Evolutionary conservation across 108 stramenopile genomes (phyloP).

Genomic region (Cylindrotheca closterium): DNA sequence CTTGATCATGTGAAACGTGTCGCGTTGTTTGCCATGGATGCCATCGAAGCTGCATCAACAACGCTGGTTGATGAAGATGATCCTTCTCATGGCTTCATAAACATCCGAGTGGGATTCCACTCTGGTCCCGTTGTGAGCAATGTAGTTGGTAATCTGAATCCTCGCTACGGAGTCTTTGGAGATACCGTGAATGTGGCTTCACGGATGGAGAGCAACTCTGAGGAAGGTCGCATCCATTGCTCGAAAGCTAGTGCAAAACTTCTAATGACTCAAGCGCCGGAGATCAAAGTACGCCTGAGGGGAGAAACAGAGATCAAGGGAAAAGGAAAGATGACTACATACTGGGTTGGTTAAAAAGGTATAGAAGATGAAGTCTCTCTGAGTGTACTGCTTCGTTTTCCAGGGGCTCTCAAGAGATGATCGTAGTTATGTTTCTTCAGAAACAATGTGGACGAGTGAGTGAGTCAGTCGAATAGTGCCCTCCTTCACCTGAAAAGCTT

Average conservation of each 20-base stretch:
- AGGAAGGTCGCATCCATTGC: constrained; percentile 39
- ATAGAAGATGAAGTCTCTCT: too few relatives aligned
- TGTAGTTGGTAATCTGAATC: constrained; percentile 53
- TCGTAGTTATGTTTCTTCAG: too few relatives aligned
- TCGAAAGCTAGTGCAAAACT: constrained; percentile 39
- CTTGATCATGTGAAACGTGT: constrained; percentile 60
- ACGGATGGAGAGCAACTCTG: constrained; percentile 52
- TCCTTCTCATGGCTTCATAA: constrained; percentile 29
- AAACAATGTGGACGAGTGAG: too few relatives aligned
- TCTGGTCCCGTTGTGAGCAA: constrained; percentile 51
- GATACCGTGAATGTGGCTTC: constrained; percentile 58
- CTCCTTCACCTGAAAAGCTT: too few relatives aligned
- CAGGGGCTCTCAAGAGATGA: too few relatives aligned
- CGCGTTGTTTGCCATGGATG: constrained; percentile 50
- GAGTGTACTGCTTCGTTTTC: too few relatives aligned
- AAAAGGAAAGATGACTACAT: constrained; percentile 41
- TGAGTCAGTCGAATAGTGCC: too few relatives aligned
- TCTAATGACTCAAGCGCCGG: constrained; percentile 42
- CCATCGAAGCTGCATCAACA: constrained; percentile 36
- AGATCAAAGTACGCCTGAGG: constrained; percentile 26
- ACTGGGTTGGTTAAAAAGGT: too few relatives aligned
- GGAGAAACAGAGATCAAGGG: constrained; percentile 50
- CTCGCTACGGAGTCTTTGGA: constrained; percentile 53
- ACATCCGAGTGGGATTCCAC: constrained; percentile 58
- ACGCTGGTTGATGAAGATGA: constrained; percentile 45